Base-by-base conservation (phyloP, 345 rosid species). In the Pseudoturritis turrita region DNA sequence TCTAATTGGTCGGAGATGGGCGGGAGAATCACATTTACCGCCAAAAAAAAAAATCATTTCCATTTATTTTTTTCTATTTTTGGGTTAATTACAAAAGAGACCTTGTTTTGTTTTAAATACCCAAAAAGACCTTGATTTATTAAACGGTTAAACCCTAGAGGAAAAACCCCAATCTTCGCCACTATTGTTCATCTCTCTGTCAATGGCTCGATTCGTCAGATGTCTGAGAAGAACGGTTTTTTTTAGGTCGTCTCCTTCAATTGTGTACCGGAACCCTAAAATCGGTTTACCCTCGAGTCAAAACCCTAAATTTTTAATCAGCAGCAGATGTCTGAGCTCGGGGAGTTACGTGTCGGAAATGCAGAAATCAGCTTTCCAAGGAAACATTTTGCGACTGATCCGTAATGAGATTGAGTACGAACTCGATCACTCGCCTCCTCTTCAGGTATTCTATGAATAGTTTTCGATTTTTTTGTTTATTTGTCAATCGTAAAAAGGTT, bases 341-440 rank as follows among this genome's bases (percentile, higher is more conserved):
- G 79, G 89, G 75, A 79, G 61, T 72, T 91, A 84, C 79, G 71
- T 82, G 0, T 79, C 96, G 9, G 93, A 86, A 35, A 88, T 83
- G 96, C 95, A 90, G 65, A 88, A 87, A 58, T 79, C 92, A n/a
- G 97, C 99, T 15, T 83, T 89, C 50, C 78, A 89, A 43, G 84
- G 80, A 17, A 81, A 81, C 81, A 80, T 94, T 68, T 77, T 80
- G 75, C 59, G 97, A 52, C 74, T 81, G 6, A 74, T 88, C 26
- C 87, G 96, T 8, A 72, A 80, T 17, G 97, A 94, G 59, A 87
- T 89, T 22, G 87, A 86, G 10, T 87, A 77, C 70, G 97, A 91
- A 78, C 81, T 85, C 68, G 86, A 91, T 4, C 82, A 53, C 47
- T 67, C 65, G 6, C 84, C 91, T 71, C 79, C 79, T 46, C 47